Percentiles rank a stretch among this genome's conserved stretches.
Conservation (phyloP, 2,329 filamentous ascomycete genomes). For the Sordariomycetes sp. region DNA sequence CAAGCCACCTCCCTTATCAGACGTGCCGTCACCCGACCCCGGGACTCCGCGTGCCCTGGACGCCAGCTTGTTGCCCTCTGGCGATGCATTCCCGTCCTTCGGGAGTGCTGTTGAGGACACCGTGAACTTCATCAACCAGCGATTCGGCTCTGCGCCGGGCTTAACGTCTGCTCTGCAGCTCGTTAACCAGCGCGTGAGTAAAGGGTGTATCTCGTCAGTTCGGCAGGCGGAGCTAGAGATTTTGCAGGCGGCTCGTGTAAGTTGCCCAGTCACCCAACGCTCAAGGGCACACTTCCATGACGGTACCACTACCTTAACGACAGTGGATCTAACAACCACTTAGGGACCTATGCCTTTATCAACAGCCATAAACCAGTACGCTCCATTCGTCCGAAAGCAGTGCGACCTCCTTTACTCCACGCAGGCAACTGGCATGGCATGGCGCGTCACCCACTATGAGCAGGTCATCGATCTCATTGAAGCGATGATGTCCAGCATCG, state of each 20-base stretch:
- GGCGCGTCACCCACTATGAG: neutral
- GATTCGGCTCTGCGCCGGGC: slow-evolving; percentile 16
- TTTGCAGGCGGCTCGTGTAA: slow-evolving; percentile 35
- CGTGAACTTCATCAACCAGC: slow-evolving; percentile 19
- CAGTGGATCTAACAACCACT: neutral
- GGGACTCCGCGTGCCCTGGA: slow-evolving; percentile 26
- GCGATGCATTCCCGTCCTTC: slow-evolving; percentile 17
- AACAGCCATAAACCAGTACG: slow-evolving; percentile 20
- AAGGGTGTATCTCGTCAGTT: slow-evolving; percentile 22
- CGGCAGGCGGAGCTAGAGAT: slow-evolving; percentile 37
- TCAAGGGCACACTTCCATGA: neutral
- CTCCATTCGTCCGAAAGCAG: slow-evolving; percentile 23
- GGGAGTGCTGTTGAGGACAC: slow-evolving; percentile 20
- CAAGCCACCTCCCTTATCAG: slow-evolving; percentile 9
- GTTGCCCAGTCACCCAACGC: slow-evolving; percentile 5
- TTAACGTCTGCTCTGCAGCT: slow-evolving; percentile 19
- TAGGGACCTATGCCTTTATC: neutral
- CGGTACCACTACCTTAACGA: neutral
- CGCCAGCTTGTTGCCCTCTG: slow-evolving; percentile 5
- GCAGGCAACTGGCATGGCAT: neutral
- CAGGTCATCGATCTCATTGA: slow-evolving; percentile 14
- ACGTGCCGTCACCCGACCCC: slow-evolving; percentile 25
- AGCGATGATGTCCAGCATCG: slow-evolving; percentile 18
- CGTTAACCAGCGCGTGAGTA: slow-evolving; percentile 20
- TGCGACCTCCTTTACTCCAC: slow-evolving; percentile 28